Evolutionary conservation across 2,329 filamentous ascomycete species (phyloP), one percentile per base, ranked within the genome.

Genomic region (Pleurostoma richardsiae): DNA sequence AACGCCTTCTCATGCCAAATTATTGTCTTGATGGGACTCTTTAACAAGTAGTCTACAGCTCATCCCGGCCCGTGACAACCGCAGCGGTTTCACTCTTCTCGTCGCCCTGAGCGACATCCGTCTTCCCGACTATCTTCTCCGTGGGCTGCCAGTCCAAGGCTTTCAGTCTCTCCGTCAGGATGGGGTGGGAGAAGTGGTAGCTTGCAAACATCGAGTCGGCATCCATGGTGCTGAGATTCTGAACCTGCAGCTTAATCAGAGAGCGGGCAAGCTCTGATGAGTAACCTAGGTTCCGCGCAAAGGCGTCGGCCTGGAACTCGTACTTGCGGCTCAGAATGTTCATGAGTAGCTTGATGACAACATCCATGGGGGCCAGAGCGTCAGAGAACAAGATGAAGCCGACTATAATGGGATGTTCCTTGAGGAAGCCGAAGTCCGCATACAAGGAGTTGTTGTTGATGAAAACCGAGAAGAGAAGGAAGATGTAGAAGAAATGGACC

Each of bases 101-200:
- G 30, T 45, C 44, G 10, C 57, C 54, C 43, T 64, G 61, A 19
- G 19, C 19, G n/a, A 68, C 65, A 52, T 64, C 66, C 41, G 69
- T 69, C 48, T 68, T 59, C 3, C 54, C 55, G 6, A 63, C 65
- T 26, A 77, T 67, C 53, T 71, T 75, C 49, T 71, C 65, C 11
- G 67, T 71, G 43, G 88, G 83, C 61, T 85, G 83, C 91, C 92
- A 99, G 54, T 88, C 85, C 50, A 99, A 79, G 2, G 92, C 94
- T 67, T 88, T 89, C 59, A 99, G 77, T 59, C 94, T 83, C 78
- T 99, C 95, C 2, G 91, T 88, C 55, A 99, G 75, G 56, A 97
- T 96, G 1, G 94, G 94, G 70, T 99, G 94, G 28, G 92, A 96
- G 77, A 95, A 96, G 73, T 99, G 91, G 76, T 97, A 99, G 70